Evolutionary conservation across 148 eudicot species (phyloP), one percentile per base, ranked within the genome.

Genomic region (Amaranthus cruentus): DNA sequence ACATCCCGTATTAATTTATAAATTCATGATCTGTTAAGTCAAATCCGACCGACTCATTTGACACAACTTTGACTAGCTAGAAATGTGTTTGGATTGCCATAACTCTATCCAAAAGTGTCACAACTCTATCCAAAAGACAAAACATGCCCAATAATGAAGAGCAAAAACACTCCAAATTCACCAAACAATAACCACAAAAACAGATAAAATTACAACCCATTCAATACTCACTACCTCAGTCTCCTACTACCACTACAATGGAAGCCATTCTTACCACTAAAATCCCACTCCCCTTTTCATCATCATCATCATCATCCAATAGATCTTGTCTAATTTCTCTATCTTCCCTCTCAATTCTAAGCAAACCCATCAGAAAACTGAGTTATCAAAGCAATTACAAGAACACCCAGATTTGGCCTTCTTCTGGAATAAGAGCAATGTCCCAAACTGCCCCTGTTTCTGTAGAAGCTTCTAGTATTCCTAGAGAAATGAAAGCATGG

Each of bases 401-500:
- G 46, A 10, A 5, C 7, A 53, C 64, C 28, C 48, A 28, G 21
- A 38, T 62, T 51, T 38, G 38, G 7, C 15, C 75, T 81, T 62
- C 78, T 4, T 66, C 81, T 43, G 87, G 79, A 68, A 77, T 86
- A 1, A 66, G 65, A 54, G 87, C 88, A 44, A 86, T 71, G 79
- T 84, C 89, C 53, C 91, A 88, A 85, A 75, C 83, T 70, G 85
- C 89, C 64, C 86, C 89, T 69, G 82, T 83, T 42, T 57, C 88
- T 28, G 71, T 74, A 21, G 83, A 59, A 59, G 58, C 85, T 10
- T n/a, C 79, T 13, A 55, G 77, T 3, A 49, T 88, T 6, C 90
- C 98, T 0, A 69, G 85, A 1, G 73, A 79, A 53, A 92, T 95
- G 97, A 95, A 90, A 89, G 99, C 90, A 9, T 95, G 99, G 98